phyloP scores from a whole-genome alignment of 495 filamentous ascomycete species.

The Penicillium nucicola region DNA sequence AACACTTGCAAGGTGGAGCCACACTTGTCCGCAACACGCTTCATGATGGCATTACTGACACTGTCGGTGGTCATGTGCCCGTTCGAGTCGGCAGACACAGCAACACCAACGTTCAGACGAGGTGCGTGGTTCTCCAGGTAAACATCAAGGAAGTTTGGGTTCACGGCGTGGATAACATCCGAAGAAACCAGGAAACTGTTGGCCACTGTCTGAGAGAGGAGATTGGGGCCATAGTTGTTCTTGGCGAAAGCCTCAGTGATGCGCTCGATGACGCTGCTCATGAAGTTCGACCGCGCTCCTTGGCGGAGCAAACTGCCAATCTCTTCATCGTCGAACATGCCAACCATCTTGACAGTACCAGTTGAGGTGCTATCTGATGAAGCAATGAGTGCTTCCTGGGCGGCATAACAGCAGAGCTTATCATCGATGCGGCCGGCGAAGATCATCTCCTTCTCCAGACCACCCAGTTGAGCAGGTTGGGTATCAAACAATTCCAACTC shows the following conservation, averaged over 20 bases:
- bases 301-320: conserved; percentile 89
- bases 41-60: conserved; percentile 72
- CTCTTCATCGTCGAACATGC: conserved; percentile 94
- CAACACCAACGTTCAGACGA: conserved; percentile 83
- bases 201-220: conserved; percentile 80
- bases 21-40: conserved; percentile 67
- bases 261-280: conserved; percentile 74
- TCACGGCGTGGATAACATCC: conserved; percentile 91
- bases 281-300: conserved; percentile 84
- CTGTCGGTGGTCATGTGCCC: conserved; percentile 92
- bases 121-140: conserved; percentile 86
- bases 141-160: conserved; percentile 81
- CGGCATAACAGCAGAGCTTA: conserved; percentile 92
- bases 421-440: conserved; percentile 95
- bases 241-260: conserved; percentile 67
- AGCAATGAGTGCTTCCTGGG: conserved; percentile 78
- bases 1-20: conserved; percentile 77
- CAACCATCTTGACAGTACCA: conserved; percentile 76
- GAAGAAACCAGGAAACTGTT: conserved; percentile 91
- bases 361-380: conserved; percentile 50
- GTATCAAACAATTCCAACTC: conserved; percentile 95
- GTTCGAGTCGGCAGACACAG: conserved; percentile 82
- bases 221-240: conserved; percentile 54
- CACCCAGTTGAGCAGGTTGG: conserved; percentile 80
- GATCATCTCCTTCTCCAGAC: conserved; percentile 89